These are phyloP conservation scores for Agaricus blazei DNA, from an alignment of 768 basidiomycete genomes.

Conservation along the genomic window DNA sequence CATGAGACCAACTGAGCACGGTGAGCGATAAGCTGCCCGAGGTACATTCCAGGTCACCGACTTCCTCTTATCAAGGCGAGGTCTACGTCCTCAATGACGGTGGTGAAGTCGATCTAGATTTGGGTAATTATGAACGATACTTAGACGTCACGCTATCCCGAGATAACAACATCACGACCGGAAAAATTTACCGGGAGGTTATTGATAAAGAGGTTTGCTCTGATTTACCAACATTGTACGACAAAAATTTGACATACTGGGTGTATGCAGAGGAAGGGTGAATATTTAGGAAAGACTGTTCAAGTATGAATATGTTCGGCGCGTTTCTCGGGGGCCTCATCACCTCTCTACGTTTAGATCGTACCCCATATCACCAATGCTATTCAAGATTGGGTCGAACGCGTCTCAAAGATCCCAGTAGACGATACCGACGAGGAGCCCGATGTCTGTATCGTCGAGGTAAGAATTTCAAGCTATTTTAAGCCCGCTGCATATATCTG, in stretches of 20 bases:
- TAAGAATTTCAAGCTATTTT: constrained; percentile 23
- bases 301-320: constrained; percentile 48
- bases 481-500: neutral
- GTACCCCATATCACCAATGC: constrained; percentile 96
- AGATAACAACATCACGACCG: constrained; percentile 98
- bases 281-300: constrained; percentile 95
- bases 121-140: constrained; percentile 99
- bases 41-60: neutral
- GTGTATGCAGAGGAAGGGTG: constrained; percentile 60
- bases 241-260: neutral
- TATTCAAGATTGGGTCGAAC: constrained; percentile 98
- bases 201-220: constrained; percentile 89
- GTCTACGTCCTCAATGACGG: constrained; percentile 98
- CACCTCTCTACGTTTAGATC: constrained; percentile 42
- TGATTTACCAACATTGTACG: neutral
- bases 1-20: constrained; percentile 98
- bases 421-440: constrained; percentile 92
- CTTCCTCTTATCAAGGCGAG: constrained; percentile 57
- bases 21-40: constrained; percentile 38
- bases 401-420: constrained; percentile 90
- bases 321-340: neutral
- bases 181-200: constrained; percentile 95
- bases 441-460: constrained; percentile 97
- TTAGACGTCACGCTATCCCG: constrained; percentile 89
- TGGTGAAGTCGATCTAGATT: constrained; percentile 95